Evolutionary conservation across 2,329 filamentous ascomycete species (phyloP), one percentile per base, ranked within the genome.

Genomic region (Fusarium nanum): DNA sequence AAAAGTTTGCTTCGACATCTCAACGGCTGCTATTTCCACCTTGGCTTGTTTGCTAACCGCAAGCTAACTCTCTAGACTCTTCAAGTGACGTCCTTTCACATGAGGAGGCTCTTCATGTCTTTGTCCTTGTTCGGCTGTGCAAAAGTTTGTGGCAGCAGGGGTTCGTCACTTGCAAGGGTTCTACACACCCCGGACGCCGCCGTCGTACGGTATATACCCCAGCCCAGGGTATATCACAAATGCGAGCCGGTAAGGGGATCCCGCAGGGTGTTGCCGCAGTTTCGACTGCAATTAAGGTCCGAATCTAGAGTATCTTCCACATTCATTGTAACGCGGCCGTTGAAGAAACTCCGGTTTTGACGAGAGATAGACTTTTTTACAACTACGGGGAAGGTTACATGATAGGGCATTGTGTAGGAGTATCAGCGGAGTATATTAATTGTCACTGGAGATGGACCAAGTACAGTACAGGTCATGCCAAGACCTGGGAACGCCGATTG

Each of bases 161-260:
- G 30, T 55, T 34, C 20, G 28, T 37, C 37, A 42, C 27, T 56
- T 25, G 23, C 63, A 62, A 56, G 62, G 63, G 63, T 40, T 13
- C 27, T 28, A n/a, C 52, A 42, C 25, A 32, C 60, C 62, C 61
- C 44, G 55, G 63, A 46, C 63, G 55, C 34, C 59, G 60, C 55
- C 55, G 61, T 66, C 63, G 62, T 66, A 66, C 48, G 62, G 63
- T 66, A 61, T 50, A 59, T 66, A 66, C 42, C 49, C 60, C 60
- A 69, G 47, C 44, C 47, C 61, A 32, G 22, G 52, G 41, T 14
- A 46, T 32, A 53, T 37, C 34, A 37, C 34, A 37, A 37, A 37
- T 52, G 49, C 20, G 23, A 45, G 32, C 42, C 45, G 22, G 59
- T 16, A 46, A n/a, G 16, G 44, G 45, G 27, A 58, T 58, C 53